A percentile compares a stretch with the other conserved stretches of the same genome.
Evolutionary conservation across 2,329 filamentous ascomycete species (phyloP).

Genomic region (Claviceps cyperi): DNA sequence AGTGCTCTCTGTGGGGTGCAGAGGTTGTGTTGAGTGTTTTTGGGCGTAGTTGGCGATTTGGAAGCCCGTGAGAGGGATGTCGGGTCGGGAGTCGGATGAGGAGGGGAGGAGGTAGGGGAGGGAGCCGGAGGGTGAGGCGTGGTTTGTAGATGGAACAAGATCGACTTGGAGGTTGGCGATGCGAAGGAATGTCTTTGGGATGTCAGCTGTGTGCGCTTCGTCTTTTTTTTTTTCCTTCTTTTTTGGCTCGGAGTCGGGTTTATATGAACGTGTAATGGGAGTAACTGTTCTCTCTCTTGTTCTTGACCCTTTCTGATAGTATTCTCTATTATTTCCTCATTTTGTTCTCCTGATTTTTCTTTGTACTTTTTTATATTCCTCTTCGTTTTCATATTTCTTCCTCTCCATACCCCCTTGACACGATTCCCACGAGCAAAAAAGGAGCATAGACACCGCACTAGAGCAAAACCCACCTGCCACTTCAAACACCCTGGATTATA

Average conservation of each 20-base stretch:
- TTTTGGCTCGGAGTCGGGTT: background rate
- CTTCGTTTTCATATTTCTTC: background rate
- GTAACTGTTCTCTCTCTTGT: background rate
- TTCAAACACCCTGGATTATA: constrained; percentile 90
- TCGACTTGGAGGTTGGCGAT: constrained; percentile 57
- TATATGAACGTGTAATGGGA: background rate
- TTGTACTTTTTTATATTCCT: background rate
- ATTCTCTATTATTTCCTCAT: too few species aligned
- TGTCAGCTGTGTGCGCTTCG: background rate
- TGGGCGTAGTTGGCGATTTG: constrained; percentile 57
- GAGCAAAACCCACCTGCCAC: constrained; percentile 63
- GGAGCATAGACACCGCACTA: background rate
- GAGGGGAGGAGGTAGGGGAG: constrained; percentile 71
- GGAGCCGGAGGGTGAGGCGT: constrained; percentile 79
- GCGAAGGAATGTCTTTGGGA: constrained; percentile 54
- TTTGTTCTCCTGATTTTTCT: background rate
- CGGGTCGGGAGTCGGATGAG: constrained; percentile 20
- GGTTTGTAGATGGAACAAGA: constrained; percentile 66
- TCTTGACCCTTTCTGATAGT: too few species aligned
- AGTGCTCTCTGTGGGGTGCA: constrained; percentile 34
- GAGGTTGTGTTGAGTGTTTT: constrained; percentile 21
- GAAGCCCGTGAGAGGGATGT: constrained; percentile 37
- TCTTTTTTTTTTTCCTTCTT: background rate
- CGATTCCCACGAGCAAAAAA: too few species aligned
- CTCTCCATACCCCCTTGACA: background rate